These are phyloP conservation scores for Saccharum officinarum DNA, from an alignment of 176 grass and related monocot species.

Conservation along the genomic window DNA sequence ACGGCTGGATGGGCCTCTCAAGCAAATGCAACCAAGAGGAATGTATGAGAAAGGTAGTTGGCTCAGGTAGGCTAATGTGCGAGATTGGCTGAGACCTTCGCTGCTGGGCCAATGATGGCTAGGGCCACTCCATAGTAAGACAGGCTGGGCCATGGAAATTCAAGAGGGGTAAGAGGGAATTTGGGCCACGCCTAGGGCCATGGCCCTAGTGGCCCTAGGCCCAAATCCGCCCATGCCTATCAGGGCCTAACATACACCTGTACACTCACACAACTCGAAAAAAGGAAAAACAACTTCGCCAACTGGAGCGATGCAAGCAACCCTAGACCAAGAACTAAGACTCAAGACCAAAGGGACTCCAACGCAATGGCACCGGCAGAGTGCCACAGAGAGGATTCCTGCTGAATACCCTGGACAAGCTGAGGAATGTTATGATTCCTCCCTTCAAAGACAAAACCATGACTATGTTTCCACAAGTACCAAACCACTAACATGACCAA, in stretches of 20 bases:
- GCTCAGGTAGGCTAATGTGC: too few relatives aligned
- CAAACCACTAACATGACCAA: neutral
- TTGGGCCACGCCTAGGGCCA: too few relatives aligned
- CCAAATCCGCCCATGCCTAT: too few relatives aligned
- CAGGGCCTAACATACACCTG: neutral
- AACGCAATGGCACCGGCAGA: neutral
- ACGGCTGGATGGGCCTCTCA: too few relatives aligned
- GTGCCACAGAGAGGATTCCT: neutral
- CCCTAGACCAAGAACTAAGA: neutral
- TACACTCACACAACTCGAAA: neutral
- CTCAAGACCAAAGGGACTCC: neutral
- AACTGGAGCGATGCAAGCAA: neutral
- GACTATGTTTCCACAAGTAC: neutral
- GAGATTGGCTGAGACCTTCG: too few relatives aligned
- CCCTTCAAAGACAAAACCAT: neutral
- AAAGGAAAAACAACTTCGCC: neutral
- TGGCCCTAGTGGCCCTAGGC: too few relatives aligned
- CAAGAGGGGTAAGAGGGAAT: too few relatives aligned
- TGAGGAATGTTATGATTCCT: neutral
- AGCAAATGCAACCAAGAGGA: too few relatives aligned
- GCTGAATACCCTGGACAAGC: neutral
- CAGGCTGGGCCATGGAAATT: too few relatives aligned
- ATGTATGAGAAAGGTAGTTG: too few relatives aligned
- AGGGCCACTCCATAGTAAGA: too few relatives aligned
- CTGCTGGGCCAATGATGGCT: too few relatives aligned